Conservation (phyloP, 1,139 yeast species). For the Kodamaea suecica region DNA sequence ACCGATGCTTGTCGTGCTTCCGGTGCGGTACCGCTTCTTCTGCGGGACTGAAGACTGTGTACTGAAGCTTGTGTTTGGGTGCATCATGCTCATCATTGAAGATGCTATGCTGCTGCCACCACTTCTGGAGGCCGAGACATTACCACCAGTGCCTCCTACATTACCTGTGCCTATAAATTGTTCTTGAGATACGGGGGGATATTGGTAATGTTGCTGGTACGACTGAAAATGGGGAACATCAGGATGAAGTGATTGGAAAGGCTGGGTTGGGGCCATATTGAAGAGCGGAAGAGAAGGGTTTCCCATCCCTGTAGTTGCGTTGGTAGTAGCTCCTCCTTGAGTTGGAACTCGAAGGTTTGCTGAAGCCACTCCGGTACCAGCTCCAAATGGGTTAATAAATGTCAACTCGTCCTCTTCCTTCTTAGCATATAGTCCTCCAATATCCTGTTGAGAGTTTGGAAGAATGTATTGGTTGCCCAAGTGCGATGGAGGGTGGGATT, state of each 20-base stretch:
- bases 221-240: conserved; percentile 9
- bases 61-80: neutral
- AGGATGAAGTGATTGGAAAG: conserved; percentile 4
- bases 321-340: neutral
- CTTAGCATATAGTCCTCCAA: conserved; percentile 1
- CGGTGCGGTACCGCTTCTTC: conserved; percentile 7
- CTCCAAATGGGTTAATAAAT: conserved; percentile 1
- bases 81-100: conserved; percentile 3
- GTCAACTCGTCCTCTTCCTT: conserved; percentile 10
- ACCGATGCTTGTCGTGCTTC: conserved; percentile 3
- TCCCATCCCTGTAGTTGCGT: neutral
- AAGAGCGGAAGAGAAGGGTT: neutral
- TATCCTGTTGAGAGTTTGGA: conserved; percentile 7
- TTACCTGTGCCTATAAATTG: conserved; percentile 2
- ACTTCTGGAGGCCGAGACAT: too few relatives aligned
- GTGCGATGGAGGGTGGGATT: conserved; percentile 15
- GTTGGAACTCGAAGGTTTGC: neutral
- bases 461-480: conserved; percentile 6
- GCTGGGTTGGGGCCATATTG: neutral
- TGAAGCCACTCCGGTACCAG: neutral
- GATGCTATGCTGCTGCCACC: neutral
- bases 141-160: neutral
- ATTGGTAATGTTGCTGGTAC: conserved; percentile 9
- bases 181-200: conserved; percentile 11
- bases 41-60: conserved; percentile 1